Base-by-base conservation (phyloP, 257 asterid genomes). In the Ophiorrhiza pumila region DNA sequence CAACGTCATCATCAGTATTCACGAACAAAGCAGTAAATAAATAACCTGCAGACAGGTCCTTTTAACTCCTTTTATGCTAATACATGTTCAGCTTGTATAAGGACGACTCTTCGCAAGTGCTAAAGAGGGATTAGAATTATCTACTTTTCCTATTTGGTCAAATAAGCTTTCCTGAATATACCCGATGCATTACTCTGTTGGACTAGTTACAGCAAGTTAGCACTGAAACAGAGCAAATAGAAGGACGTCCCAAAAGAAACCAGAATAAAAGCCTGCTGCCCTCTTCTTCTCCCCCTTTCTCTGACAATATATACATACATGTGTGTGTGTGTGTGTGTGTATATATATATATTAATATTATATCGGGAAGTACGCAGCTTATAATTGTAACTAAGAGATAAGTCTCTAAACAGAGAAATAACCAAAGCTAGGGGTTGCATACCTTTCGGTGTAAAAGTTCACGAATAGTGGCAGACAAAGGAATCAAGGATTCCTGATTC, bases 361-460 rank as follows among this genome's bases (percentile, higher is more conserved):
- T 23, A 7, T 55, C 5, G 10, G 60, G 32, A 55, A 53, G n/a
- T 31, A 55, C 10, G 25, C 37, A 25, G 62, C 62, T 56, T 2
- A 56, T 9, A 56, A 56, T 27, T 56, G 35, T 56, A 25, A 23
- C 35, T 32, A 25, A 56, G 18, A 56, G 43, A 69, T 52, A 2
- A 23, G 37, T 5, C n/a, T 69, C n/a, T 1, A 69, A 11, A 52
- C 46, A 15, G 22, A 39, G 62, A 31, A 67, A 34, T 43, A 41
- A 23, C 59, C 52, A 72, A 63, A 53, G 69, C 47, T 52, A 68
- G 35, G 43, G 60, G 50, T 31, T 63, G 69, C 83, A 46, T 85
- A 90, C 99, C 87, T 92, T 94, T 73, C 67, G 78, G 82, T 69
- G 74, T 72, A 94, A 72, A 75, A 94, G 96, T 78, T 92, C 97